Conservation (phyloP, 306 rosid species). For the Acacia crassicarpa region DNA sequence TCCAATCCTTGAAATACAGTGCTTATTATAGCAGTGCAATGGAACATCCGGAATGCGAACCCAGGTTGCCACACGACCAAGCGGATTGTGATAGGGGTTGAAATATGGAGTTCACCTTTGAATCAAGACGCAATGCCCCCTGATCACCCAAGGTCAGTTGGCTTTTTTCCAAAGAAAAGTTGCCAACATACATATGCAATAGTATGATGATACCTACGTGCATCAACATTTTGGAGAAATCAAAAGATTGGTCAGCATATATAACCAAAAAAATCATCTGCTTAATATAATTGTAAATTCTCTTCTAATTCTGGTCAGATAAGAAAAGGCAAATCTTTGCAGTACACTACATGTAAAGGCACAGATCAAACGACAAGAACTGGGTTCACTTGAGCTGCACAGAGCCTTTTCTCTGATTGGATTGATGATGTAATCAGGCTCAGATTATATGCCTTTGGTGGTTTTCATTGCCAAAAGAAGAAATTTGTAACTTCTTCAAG, state of each 20-base stretch:
- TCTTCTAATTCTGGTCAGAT: background rate
- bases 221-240: too few species aligned
- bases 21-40: too few species aligned
- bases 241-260: background rate
- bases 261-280: background rate
- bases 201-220: too few species aligned
- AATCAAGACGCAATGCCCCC: too few species aligned
- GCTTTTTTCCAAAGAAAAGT: too few species aligned
- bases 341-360: background rate
- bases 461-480: background rate
- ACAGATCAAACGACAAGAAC: background rate
- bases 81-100: too few species aligned
- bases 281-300: background rate
- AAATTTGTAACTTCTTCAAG: conserved; percentile 4
- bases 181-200: too few species aligned
- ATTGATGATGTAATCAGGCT: background rate
- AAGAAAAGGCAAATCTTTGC: background rate
- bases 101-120: too few species aligned
- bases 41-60: too few species aligned
- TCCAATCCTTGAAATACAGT: too few species aligned
- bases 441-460: background rate
- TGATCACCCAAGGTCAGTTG: too few species aligned
- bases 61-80: too few species aligned
- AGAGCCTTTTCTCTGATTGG: background rate
- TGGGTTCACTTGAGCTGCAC: background rate